Conservation (phyloP, 768 basidiomycete species). For the Ramaria rubella region DNA sequence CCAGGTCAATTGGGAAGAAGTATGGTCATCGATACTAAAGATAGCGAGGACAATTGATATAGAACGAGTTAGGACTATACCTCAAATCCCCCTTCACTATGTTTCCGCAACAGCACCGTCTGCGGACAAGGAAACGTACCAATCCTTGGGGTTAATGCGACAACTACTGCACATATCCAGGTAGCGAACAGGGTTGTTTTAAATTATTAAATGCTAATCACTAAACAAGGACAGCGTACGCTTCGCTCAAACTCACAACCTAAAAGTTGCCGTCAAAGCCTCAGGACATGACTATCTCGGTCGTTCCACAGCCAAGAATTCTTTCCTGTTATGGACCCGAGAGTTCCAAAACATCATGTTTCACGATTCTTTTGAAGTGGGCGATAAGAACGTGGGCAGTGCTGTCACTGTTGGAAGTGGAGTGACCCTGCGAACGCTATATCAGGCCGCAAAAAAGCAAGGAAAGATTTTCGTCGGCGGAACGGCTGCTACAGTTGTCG, state of each 20-base stretch:
- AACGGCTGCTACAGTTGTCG: conserved; percentile 34
- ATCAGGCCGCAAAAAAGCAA: conserved; percentile 31
- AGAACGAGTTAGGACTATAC: conserved; percentile 4
- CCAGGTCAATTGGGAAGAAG: conserved; percentile 13
- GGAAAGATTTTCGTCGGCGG: conserved; percentile 41
- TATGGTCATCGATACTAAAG: neutral
- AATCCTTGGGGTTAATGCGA: conserved; percentile 4
- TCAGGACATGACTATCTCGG: conserved; percentile 33
- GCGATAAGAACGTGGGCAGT: conserved; percentile 21
- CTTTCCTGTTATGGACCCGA: conserved; percentile 38
- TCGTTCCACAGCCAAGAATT: conserved; percentile 32
- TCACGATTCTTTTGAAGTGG: conserved; percentile 25
- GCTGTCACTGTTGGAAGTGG: conserved; percentile 33
- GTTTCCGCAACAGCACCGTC: too few relatives aligned
- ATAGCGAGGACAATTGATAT: neutral
- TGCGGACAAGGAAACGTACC: too few relatives aligned
- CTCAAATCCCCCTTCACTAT: too few relatives aligned
- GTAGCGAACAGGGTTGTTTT: neutral
- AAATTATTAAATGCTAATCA: too few relatives aligned
- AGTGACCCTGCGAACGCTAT: conserved; percentile 42
- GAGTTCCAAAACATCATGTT: conserved; percentile 34
- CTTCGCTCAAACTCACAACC: conserved; percentile 10
- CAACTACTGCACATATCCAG: conserved; percentile 2
- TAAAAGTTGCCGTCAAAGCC: conserved; percentile 10
- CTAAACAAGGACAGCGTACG: conserved; percentile 9